phyloP scores from a whole-genome alignment of 2,329 filamentous ascomycete species.

The Clonostachys chloroleuca region DNA sequence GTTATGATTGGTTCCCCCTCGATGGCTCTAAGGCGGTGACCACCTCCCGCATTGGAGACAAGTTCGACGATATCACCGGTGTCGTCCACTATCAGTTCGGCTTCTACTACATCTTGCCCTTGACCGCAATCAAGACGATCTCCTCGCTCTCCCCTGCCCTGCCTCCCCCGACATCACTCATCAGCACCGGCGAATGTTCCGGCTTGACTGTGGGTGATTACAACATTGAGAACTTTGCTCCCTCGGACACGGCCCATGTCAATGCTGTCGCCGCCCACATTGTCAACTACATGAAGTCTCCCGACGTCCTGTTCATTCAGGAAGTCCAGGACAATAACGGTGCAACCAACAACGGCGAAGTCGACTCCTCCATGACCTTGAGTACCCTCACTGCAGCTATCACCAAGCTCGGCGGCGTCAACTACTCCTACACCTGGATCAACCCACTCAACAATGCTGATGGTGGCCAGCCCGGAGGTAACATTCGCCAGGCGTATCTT shows the following conservation, averaged over 20 bases:
- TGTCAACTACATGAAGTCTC: slow-evolving; percentile 55
- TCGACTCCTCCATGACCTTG: slow-evolving; percentile 53
- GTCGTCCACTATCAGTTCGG: no score
- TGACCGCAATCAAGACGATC: slow-evolving; percentile 39
- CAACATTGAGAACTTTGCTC: slow-evolving; percentile 65
- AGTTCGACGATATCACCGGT: no score
- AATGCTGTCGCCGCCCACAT: slow-evolving; percentile 58
- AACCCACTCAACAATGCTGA: slow-evolving; percentile 55
- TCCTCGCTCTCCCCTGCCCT: slow-evolving; percentile 42
- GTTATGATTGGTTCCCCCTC: slow-evolving; percentile 27
- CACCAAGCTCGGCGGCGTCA: slow-evolving; percentile 35
- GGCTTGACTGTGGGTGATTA: slow-evolving; percentile 62
- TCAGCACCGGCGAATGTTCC: slow-evolving; percentile 50
- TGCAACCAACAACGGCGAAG: slow-evolving; percentile 51
- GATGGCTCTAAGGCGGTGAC: no score
- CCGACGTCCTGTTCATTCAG: slow-evolving; percentile 64
- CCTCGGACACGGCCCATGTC: slow-evolving; percentile 45
- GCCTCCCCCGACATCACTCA: slow-evolving; percentile 47
- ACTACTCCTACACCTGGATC: slow-evolving; percentile 58
- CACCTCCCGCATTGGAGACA: no score
- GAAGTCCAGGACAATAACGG: slow-evolving; percentile 68
- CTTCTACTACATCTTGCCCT: no score
- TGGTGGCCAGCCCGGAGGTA: slow-evolving; percentile 64
- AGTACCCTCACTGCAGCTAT: slow-evolving; percentile 49
- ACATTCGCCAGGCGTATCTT: slow-evolving; percentile 67